A percentile compares a stretch with the other conserved stretches of the same genome.
Evolutionary conservation across 495 filamentous ascomycete species (phyloP).

Genomic region (Podospora anserina): DNA sequence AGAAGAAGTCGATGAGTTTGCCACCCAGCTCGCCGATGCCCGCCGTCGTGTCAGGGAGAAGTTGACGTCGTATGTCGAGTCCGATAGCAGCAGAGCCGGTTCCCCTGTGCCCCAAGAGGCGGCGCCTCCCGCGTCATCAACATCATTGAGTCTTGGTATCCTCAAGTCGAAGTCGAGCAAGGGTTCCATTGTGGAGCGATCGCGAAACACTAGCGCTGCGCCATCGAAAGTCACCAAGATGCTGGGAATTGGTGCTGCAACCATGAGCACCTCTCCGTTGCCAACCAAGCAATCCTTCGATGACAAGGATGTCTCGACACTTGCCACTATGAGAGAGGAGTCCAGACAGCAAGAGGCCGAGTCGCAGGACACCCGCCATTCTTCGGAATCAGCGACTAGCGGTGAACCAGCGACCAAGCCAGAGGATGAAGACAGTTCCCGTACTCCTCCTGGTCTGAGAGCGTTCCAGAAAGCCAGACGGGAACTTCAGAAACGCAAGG

Average conservation of each 20-base stretch:
- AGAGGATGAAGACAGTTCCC: slow-evolving; percentile 32
- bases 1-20: slow-evolving; percentile 73
- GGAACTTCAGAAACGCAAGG: slow-evolving; percentile 51
- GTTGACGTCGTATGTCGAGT: slow-evolving; percentile 67
- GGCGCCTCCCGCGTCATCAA: slow-evolving; percentile 44
- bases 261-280: slow-evolving; percentile 52
- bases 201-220: slow-evolving; percentile 30
- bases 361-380: slow-evolving; percentile 24
- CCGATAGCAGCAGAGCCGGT: slow-evolving; percentile 53
- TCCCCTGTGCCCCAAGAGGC: slow-evolving; percentile 48
- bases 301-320: slow-evolving; percentile 28
- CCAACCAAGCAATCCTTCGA: slow-evolving; percentile 36
- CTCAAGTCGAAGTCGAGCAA: slow-evolving; percentile 66
- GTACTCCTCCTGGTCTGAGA: slow-evolving; percentile 42
- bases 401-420: background rate
- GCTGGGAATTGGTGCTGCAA: slow-evolving; percentile 58
- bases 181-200: slow-evolving; percentile 53
- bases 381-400: slow-evolving; percentile 2
- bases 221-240: slow-evolving; percentile 69
- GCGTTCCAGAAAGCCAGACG: slow-evolving; percentile 52
- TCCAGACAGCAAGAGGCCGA: slow-evolving; percentile 47
- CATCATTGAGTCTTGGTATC: slow-evolving; percentile 63
- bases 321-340: slow-evolving; percentile 31
- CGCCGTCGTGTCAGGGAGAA: slow-evolving; percentile 77
- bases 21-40: slow-evolving; percentile 72